Evolutionary conservation across 139 green algal species (phyloP), one percentile per base, ranked within the genome.

Genomic region (Chlorella sp.): DNA sequence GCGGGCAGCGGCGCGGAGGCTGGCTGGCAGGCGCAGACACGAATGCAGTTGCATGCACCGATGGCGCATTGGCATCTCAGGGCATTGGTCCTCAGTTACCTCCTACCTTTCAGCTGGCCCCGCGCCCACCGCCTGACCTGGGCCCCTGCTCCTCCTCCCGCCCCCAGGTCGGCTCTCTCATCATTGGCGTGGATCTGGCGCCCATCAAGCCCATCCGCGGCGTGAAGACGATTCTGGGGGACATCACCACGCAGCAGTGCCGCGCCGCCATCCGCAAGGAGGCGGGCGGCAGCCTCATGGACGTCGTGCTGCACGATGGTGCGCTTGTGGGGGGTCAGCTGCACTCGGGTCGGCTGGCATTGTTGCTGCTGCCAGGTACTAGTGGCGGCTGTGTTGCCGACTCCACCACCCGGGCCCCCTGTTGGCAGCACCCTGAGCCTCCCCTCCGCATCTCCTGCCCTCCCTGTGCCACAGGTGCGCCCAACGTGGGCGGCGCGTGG

Each of bases 301-400:
- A 99, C 83, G 92, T 97, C 32, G 98, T 99, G 79, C 84, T 99
- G 81, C 95, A 99, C 89, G 98, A 99, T 86, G 98, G 98, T 57
- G 76, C 20, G 76, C 34, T 26, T 30, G 30, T 26, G 32, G 44
- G 9, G 44, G n/a, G n/a, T n/a, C n/a, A n/a, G n/a, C n/a, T n/a
- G n/a, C n/a, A n/a, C n/a, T n/a, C n/a, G n/a, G n/a, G n/a, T n/a
- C n/a, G n/a, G n/a, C n/a, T n/a, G n/a, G n/a, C n/a, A n/a, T n/a
- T n/a, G n/a, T n/a, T n/a, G n/a, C n/a, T n/a, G n/a, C n/a, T n/a
- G n/a, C n/a, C n/a, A n/a, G n/a, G n/a, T n/a, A n/a, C n/a, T n/a
- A n/a, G n/a, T n/a, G n/a, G n/a, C n/a, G n/a, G n/a, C n/a, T n/a
- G n/a, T n/a, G n/a, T n/a, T n/a, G n/a, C n/a, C n/a, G n/a, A 51